Evolutionary conservation across 805 yeast genomes (phyloP).

Genomic region (Saccharomycopsis lassenensis): DNA sequence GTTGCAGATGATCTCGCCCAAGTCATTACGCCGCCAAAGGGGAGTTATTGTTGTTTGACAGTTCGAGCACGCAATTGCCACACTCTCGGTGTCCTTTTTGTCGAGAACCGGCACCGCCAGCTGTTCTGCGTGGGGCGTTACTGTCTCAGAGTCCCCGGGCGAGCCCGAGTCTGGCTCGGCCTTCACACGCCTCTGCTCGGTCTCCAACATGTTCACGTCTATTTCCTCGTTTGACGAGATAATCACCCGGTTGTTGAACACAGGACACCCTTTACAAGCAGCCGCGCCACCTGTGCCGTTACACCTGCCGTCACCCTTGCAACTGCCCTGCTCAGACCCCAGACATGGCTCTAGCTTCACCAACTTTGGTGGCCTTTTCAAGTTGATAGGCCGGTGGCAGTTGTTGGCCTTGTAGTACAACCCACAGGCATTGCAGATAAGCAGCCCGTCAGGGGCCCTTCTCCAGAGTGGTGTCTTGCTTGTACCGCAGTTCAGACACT

Average conservation of each 20-base stretch:
- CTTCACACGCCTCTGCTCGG: too few species aligned
- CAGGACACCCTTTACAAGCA: slow-evolving; percentile 78
- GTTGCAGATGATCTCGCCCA: slow-evolving; percentile 76
- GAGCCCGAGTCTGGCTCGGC: too few species aligned
- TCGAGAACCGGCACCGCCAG: background rate
- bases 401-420: slow-evolving; percentile 41
- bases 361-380: slow-evolving; percentile 15
- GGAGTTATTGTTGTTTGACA: slow-evolving; percentile 84
- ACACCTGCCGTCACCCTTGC: slow-evolving; percentile 40
- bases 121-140: slow-evolving; percentile 1
- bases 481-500: slow-evolving; percentile 45
- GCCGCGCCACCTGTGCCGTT: slow-evolving; percentile 81
- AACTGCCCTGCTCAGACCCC: slow-evolving; percentile 20
- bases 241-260: slow-evolving; percentile 59
- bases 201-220: too few species aligned
- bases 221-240: slow-evolving; percentile 22
- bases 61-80: slow-evolving; percentile 70
- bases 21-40: slow-evolving; percentile 73
- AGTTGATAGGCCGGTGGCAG: slow-evolving; percentile 30
- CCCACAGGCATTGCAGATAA: slow-evolving; percentile 52
- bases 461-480: slow-evolving; percentile 51
- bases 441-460: slow-evolving; percentile 43
- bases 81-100: slow-evolving; percentile 25
- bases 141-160: slow-evolving; percentile 10
- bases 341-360: slow-evolving; percentile 22